These are phyloP conservation scores for Dothistroma septosporum DNA, from an alignment of 2,329 filamentous ascomycete species.

Conservation along the genomic window DNA sequence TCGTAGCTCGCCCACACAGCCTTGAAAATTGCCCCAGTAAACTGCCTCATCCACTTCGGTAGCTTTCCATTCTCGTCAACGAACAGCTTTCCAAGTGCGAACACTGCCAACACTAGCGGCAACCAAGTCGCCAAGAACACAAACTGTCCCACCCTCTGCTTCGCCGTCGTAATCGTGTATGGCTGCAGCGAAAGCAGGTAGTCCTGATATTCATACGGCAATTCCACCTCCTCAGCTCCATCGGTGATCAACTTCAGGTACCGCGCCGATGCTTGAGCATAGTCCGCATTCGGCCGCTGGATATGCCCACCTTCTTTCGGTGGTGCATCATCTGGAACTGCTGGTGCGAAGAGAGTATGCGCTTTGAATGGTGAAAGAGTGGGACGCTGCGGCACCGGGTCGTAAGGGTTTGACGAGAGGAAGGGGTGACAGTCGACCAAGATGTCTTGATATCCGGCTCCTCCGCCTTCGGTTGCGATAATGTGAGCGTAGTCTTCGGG, in stretches of 20 bases:
- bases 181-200: slow-evolving; percentile 67
- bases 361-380: slow-evolving; percentile 67
- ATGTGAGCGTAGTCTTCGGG: slow-evolving; percentile 76
- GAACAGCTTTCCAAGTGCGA: slow-evolving; percentile 49
- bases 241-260: slow-evolving; percentile 77
- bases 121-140: slow-evolving; percentile 60
- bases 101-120: slow-evolving; percentile 54
- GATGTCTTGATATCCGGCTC: slow-evolving; percentile 78
- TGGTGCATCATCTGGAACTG: slow-evolving; percentile 28
- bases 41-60: slow-evolving; percentile 61
- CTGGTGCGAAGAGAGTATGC: slow-evolving; percentile 75
- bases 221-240: slow-evolving; percentile 73
- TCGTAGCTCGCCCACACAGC: slow-evolving; percentile 65
- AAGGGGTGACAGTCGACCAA: slow-evolving; percentile 73
- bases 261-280: slow-evolving; percentile 76
- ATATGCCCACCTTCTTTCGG: slow-evolving; percentile 42
- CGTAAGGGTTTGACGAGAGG: slow-evolving; percentile 47
- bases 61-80: slow-evolving; percentile 63
- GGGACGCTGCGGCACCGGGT: slow-evolving; percentile 61
- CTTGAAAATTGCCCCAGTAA: slow-evolving; percentile 52
- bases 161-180: slow-evolving; percentile 63
- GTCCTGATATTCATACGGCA: slow-evolving; percentile 71
- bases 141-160: slow-evolving; percentile 62
- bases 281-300: slow-evolving; percentile 61
- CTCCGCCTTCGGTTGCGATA: slow-evolving; percentile 85